These are phyloP conservation scores for Cicer chorassanicum DNA, from an alignment of 306 rosid genomes.

Conservation along the genomic window DNA sequence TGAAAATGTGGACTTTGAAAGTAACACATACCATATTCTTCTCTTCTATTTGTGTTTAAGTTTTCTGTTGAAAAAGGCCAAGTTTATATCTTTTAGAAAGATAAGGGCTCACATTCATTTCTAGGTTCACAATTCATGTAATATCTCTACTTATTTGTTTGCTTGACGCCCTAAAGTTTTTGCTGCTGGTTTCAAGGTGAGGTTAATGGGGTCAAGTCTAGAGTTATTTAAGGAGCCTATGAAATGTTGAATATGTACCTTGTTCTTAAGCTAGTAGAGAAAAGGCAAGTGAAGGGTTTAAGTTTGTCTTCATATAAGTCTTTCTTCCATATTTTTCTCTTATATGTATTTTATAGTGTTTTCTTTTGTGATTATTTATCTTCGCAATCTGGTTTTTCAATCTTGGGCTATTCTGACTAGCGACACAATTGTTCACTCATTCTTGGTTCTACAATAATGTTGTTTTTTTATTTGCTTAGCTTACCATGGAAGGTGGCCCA, in stretches of 20 bases:
- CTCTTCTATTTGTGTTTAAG: slow-evolving; percentile 8
- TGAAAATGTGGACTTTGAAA: slow-evolving; percentile 38
- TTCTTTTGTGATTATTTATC: slow-evolving; percentile 35
- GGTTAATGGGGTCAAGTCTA: slow-evolving; percentile 8
- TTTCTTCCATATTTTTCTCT: slow-evolving; percentile 3
- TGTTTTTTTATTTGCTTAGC: slow-evolving; percentile 52
- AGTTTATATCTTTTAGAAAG: slow-evolving; percentile 1
- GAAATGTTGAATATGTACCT: not conserved
- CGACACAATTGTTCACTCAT: slow-evolving; percentile 4
- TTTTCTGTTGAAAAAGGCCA: slow-evolving; percentile 33
- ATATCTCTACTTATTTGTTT: slow-evolving; percentile 12
- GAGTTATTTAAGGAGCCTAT: slow-evolving; percentile 18
- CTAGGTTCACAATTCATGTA: not conserved
- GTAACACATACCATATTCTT: not conserved
- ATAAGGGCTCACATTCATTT: slow-evolving; percentile 26
- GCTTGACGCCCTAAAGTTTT: not conserved
- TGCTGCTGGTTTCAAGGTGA: slow-evolving; percentile 8
- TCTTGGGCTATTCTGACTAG: slow-evolving; percentile 22
- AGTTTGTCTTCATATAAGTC: slow-evolving; percentile 6
- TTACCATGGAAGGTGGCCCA: slow-evolving; percentile 88
- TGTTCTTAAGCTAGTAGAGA: slow-evolving; percentile 21
- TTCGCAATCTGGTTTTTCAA: slow-evolving; percentile 9
- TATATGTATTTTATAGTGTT: slow-evolving; percentile 7
- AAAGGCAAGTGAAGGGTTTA: slow-evolving; percentile 20
- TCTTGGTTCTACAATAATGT: slow-evolving; percentile 37